Conservation (phyloP, 495 filamentous ascomycete genomes). For the Amphirosellinia nigrospora region DNA sequence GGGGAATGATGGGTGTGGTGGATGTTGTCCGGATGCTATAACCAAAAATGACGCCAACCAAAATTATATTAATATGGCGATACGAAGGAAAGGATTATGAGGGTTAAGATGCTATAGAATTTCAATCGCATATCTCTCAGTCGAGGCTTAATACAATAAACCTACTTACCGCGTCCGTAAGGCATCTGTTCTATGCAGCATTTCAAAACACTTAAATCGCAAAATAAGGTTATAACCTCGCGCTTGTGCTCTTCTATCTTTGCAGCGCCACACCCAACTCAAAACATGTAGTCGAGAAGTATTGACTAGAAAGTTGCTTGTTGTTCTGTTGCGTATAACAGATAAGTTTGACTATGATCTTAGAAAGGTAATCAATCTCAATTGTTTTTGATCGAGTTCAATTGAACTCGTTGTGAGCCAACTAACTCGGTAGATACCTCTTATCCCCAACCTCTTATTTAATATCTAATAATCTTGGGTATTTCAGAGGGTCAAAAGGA, state of each 20-base stretch:
- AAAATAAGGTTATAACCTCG: neutral
- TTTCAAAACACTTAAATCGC: neutral
- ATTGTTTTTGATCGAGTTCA: too few species aligned
- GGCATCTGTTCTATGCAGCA: neutral
- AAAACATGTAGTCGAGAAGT: too few species aligned
- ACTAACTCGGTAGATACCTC: too few species aligned
- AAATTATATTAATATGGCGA: constrained; percentile 23
- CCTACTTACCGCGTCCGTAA: neutral
- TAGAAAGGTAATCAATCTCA: too few species aligned
- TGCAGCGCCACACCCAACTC: neutral
- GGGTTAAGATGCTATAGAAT: constrained; percentile 16
- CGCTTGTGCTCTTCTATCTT: neutral
- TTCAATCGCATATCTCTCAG: neutral
- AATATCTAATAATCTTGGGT: too few species aligned
- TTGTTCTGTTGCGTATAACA: too few species aligned
- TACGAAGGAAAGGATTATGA: constrained; percentile 6
- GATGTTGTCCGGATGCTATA: constrained; percentile 1
- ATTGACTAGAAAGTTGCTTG: too few species aligned
- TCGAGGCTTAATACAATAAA: neutral
- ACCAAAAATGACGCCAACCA: neutral
- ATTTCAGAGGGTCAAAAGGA: too few species aligned
- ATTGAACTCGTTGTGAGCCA: too few species aligned
- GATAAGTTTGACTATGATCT: too few species aligned
- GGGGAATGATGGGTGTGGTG: constrained; percentile 1
- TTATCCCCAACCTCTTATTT: too few species aligned